phyloP scores from a whole-genome alignment of 495 filamentous ascomycete species.

The Lophiotrema nucula region DNA sequence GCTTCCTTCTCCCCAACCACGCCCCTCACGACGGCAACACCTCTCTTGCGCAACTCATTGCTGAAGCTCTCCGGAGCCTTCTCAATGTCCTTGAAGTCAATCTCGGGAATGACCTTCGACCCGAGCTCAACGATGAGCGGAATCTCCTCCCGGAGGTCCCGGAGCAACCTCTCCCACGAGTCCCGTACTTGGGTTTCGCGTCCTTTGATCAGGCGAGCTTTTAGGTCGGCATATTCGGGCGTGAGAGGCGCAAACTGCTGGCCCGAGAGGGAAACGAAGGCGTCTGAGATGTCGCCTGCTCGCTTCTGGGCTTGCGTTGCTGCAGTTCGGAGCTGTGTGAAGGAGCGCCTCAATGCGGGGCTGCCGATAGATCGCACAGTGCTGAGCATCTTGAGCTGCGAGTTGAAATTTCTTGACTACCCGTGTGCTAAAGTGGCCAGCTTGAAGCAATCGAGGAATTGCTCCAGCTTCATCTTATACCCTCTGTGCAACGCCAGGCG shows the following conservation, averaged over 20 bases:
- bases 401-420: background rate
- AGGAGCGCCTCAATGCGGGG: background rate
- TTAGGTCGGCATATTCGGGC: constrained; percentile 73
- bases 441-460: background rate
- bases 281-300: constrained; percentile 75
- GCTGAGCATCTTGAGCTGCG: constrained; percentile 12
- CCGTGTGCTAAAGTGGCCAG: background rate
- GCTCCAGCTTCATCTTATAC: too few relatives aligned
- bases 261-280: constrained; percentile 79
- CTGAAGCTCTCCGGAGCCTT: constrained; percentile 31
- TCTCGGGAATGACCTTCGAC: constrained; percentile 43
- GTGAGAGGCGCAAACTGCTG: constrained; percentile 63
- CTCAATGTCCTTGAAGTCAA: constrained; percentile 41
- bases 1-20: constrained; percentile 42
- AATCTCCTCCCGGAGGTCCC: constrained; percentile 54
- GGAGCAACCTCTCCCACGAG: constrained; percentile 71
- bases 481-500: too few relatives aligned
- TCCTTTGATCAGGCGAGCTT: constrained; percentile 59
- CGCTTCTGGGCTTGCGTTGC: constrained; percentile 37
- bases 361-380: constrained; percentile 13
- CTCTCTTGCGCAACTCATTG: constrained; percentile 38
- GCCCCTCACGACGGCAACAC: constrained; percentile 44
- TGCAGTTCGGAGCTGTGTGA: constrained; percentile 22
- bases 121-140: constrained; percentile 47
- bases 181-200: constrained; percentile 60